Percentiles rank a stretch among this genome's conserved stretches.
These are phyloP conservation scores for Oenanthe sinensis DNA, from an alignment of 129 eudicot genomes.

Conservation along the genomic window DNA sequence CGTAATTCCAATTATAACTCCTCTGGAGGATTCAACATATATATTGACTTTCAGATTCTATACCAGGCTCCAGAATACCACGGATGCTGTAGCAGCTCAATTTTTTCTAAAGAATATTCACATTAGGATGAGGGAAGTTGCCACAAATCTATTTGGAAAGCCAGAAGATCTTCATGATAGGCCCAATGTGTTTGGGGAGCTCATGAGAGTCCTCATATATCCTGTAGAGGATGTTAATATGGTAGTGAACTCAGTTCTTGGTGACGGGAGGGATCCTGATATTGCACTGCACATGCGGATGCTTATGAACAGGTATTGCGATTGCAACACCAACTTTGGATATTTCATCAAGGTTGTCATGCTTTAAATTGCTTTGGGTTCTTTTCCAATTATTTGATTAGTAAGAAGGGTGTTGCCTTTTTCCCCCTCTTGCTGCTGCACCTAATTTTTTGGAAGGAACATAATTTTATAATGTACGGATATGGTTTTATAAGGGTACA, in stretches of 20 bases:
- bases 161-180: conserved; percentile 46
- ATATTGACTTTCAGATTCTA: conserved; percentile 10
- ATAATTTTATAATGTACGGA: neutral
- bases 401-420: neutral
- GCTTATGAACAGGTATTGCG: conserved; percentile 78
- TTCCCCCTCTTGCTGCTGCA: neutral
- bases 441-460: neutral
- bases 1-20: neutral
- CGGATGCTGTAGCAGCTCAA: conserved; percentile 91
- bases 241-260: conserved; percentile 63
- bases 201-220: conserved; percentile 64
- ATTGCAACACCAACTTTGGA: neutral
- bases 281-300: conserved; percentile 87
- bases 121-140: conserved; percentile 58
- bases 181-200: conserved; percentile 90
- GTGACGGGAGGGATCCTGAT: conserved; percentile 67
- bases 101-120: conserved; percentile 77
- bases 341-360: neutral
- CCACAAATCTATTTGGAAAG: conserved; percentile 55
- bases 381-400: neutral
- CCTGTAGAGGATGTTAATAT: conserved; percentile 54
- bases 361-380: neutral
- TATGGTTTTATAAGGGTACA: neutral
- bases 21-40: neutral
- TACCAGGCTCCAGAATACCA: conserved; percentile 77